A percentile compares a stretch with the other conserved stretches of the same genome.
Evolutionary conservation across 2,329 filamentous ascomycete genomes (phyloP).

Genomic region (Verticillium zaregamsianum): DNA sequence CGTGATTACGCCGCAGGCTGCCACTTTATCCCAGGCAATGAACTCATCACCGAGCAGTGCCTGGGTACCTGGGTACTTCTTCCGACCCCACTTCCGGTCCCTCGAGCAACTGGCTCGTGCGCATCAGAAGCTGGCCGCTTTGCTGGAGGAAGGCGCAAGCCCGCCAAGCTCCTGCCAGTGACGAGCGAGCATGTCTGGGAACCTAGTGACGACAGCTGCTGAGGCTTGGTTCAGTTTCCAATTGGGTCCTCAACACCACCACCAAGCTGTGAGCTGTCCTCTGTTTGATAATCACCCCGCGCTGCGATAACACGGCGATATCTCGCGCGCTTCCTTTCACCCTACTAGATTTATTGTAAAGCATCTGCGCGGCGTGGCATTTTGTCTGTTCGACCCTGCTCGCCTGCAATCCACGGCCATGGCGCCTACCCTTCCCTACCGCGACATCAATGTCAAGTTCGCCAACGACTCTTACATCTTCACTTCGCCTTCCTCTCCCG

Average conservation of each 20-base stretch:
- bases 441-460: slow-evolving; percentile 95
- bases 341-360: not conserved
- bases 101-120: not conserved
- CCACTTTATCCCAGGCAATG: slow-evolving; percentile 1
- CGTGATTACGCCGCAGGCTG: not conserved
- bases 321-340: slow-evolving; percentile 2
- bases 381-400: slow-evolving; percentile 2
- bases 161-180: not conserved
- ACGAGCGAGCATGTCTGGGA: slow-evolving; percentile 1
- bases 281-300: not conserved
- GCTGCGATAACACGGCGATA: not conserved
- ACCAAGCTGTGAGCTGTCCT: not conserved
- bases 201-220: slow-evolving; percentile 12
- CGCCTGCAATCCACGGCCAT: slow-evolving; percentile 18
- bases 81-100: not conserved
- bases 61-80: too few relatives aligned
- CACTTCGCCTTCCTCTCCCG: slow-evolving; percentile 88
- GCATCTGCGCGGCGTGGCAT: not conserved
- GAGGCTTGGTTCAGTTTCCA: not conserved
- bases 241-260: slow-evolving; percentile 4
- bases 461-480: slow-evolving; percentile 93
- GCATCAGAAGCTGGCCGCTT: not conserved
- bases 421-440: slow-evolving; percentile 62
- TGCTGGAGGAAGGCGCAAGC: not conserved
- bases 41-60: too few relatives aligned